Evolutionary conservation across 2,329 filamentous ascomycete genomes (phyloP).

Genomic region (Botrytis porri): DNA sequence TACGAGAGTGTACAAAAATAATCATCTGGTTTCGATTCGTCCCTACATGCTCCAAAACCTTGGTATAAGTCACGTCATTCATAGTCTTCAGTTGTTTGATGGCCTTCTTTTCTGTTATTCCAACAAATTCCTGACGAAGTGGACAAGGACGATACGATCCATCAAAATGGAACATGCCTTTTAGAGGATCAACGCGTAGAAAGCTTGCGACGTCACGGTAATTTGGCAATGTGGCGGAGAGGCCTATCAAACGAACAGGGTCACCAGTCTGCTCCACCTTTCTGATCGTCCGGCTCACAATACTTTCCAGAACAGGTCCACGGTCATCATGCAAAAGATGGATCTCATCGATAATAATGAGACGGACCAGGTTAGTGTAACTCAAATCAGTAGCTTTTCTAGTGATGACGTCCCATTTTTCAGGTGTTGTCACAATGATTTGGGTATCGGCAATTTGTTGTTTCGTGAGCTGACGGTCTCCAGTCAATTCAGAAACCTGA

Average conservation of each 20-base stretch:
- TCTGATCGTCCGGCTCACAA: constrained; percentile 90
- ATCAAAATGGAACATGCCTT: constrained; percentile 94
- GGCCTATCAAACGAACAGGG: constrained; percentile 82
- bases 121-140: constrained; percentile 93
- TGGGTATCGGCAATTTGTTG: constrained; percentile 98
- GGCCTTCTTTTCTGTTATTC: constrained; percentile 94
- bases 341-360: constrained; percentile 97
- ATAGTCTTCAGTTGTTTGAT: constrained; percentile 99
- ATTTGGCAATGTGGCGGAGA: constrained; percentile 94
- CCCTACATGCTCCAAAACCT: constrained; percentile 94
- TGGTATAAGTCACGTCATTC: constrained; percentile 98
- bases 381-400: constrained; percentile 95
- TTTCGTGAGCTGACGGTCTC: constrained; percentile 96
- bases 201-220: constrained; percentile 96
- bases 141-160: constrained; percentile 91
- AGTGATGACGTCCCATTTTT: constrained; percentile 99
- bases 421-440: constrained; percentile 95
- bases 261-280: constrained; percentile 93
- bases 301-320: constrained; percentile 94
- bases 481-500: constrained; percentile 90
- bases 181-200: constrained; percentile 79
- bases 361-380: constrained; percentile 93
- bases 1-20: constrained; percentile 96
- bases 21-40: constrained; percentile 95
- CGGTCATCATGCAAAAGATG: constrained; percentile 96